Conservation (phyloP, 441 rosid genomes). For the Aleurites moluccanus region DNA sequence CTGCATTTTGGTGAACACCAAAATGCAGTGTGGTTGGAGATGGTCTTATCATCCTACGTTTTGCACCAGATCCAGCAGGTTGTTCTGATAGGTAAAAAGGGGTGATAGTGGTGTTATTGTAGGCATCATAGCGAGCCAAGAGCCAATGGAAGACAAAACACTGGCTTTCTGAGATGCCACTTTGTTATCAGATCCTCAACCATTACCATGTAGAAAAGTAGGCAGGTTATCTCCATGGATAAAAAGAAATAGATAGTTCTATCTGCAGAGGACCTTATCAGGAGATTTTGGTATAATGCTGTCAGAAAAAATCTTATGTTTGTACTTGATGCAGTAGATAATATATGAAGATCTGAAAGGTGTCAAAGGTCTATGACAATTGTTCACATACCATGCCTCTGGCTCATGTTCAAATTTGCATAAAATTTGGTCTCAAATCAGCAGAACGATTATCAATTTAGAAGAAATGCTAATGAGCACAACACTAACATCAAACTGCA, state of each 20-base stretch:
- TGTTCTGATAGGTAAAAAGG: background rate
- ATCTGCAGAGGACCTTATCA: conserved; percentile 19
- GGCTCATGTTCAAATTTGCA: background rate
- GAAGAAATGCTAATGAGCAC: conserved; percentile 2
- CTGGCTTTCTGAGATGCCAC: conserved; percentile 40
- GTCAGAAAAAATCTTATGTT: background rate
- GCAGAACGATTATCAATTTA: background rate
- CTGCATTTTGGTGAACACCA: too few species aligned
- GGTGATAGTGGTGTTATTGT: background rate
- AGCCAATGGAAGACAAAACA: conserved; percentile 16
- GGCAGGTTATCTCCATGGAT: background rate
- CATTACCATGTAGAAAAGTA: conserved; percentile 11
- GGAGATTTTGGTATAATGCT: conserved; percentile 3
- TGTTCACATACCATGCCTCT: background rate
- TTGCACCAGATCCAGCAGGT: background rate
- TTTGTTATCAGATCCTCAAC: conserved; percentile 28
- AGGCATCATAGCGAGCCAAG: conserved; percentile 37
- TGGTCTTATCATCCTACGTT: background rate
- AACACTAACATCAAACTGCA: background rate
- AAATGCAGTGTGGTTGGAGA: too few species aligned
- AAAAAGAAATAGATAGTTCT: background rate
- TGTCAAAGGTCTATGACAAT: background rate
- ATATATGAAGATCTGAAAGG: background rate
- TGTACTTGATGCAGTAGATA: background rate
- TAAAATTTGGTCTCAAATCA: background rate